These are phyloP conservation scores for Posidonia australis DNA, from an alignment of 106 monocot species.

Conservation along the genomic window DNA sequence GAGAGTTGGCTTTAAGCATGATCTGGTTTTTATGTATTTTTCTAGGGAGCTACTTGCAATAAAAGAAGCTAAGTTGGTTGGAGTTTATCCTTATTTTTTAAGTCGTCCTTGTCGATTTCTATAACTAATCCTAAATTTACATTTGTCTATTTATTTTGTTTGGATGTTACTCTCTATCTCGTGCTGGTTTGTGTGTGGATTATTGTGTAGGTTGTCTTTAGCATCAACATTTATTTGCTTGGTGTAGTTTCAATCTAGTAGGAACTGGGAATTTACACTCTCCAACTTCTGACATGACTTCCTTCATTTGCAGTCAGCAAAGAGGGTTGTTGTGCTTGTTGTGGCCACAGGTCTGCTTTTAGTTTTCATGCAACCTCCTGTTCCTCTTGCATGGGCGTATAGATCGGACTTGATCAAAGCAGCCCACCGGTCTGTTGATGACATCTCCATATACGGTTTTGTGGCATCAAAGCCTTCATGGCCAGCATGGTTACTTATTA, in stretches of 20 bases:
- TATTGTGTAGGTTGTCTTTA: too few relatives aligned
- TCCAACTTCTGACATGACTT: conserved; percentile 1
- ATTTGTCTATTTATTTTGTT: too few relatives aligned
- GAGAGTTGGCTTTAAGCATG: too few relatives aligned
- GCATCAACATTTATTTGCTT: too few relatives aligned
- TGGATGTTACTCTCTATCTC: too few relatives aligned
- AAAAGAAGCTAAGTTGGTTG: too few relatives aligned
- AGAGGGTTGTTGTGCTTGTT: conserved; percentile 64
- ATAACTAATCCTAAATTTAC: too few relatives aligned
- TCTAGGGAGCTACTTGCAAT: too few relatives aligned
- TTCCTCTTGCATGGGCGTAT: conserved; percentile 78
- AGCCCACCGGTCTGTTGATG: conserved; percentile 77
- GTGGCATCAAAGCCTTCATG: conserved; percentile 64
- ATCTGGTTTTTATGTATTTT: too few relatives aligned
- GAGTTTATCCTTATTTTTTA: too few relatives aligned
- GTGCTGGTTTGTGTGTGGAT: too few relatives aligned
- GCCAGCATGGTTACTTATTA: conserved; percentile 93
- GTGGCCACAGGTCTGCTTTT: conserved; percentile 66
- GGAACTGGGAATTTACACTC: background rate
- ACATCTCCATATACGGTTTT: conserved; percentile 82
- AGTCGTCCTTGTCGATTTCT: too few relatives aligned
- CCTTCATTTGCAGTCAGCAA: conserved; percentile 47
- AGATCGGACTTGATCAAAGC: conserved; percentile 68
- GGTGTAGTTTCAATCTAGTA: background rate
- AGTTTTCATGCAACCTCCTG: conserved; percentile 77